Conservation (phyloP, 2,329 filamentous ascomycete species). For the Ceratocystis variospora region DNA sequence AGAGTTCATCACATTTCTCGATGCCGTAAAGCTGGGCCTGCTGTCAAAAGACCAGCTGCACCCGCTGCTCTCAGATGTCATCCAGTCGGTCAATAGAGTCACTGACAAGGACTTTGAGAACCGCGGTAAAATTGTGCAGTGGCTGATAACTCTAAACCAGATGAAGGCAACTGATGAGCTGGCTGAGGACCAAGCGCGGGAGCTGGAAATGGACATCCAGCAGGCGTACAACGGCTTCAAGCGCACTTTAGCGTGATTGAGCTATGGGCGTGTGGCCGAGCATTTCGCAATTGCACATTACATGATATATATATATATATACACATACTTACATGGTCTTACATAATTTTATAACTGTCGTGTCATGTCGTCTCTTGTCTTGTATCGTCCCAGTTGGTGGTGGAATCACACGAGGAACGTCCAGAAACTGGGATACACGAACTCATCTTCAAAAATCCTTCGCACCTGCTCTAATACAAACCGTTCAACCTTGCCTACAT, state of each 20-base stretch:
- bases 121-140: constrained; percentile 93
- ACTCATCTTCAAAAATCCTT: constrained; percentile 95
- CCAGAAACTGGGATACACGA: constrained; percentile 97
- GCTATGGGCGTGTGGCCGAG: neutral
- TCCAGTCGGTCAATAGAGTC: constrained; percentile 93
- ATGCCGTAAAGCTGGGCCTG: constrained; percentile 83
- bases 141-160: constrained; percentile 93
- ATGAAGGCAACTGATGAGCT: constrained; percentile 94
- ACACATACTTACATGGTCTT: constrained; percentile 8
- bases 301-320: neutral
- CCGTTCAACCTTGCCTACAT: constrained; percentile 95
- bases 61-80: constrained; percentile 84
- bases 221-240: constrained; percentile 92
- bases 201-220: constrained; percentile 86
- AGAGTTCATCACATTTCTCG: constrained; percentile 96
- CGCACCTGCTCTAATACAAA: constrained; percentile 95
- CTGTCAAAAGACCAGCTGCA: constrained; percentile 95
- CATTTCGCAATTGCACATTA: neutral
- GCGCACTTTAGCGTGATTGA: constrained; percentile 46
- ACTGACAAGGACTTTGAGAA: constrained; percentile 91
- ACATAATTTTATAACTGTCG: neutral
- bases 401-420: constrained; percentile 64
- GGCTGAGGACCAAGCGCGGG: constrained; percentile 70
- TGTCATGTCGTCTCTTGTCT: neutral
- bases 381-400: constrained; percentile 16